A percentile compares a stretch with the other conserved stretches of the same genome.
phyloP scores from a whole-genome alignment of 2,329 filamentous ascomycete species.

The Botrytis aclada region DNA sequence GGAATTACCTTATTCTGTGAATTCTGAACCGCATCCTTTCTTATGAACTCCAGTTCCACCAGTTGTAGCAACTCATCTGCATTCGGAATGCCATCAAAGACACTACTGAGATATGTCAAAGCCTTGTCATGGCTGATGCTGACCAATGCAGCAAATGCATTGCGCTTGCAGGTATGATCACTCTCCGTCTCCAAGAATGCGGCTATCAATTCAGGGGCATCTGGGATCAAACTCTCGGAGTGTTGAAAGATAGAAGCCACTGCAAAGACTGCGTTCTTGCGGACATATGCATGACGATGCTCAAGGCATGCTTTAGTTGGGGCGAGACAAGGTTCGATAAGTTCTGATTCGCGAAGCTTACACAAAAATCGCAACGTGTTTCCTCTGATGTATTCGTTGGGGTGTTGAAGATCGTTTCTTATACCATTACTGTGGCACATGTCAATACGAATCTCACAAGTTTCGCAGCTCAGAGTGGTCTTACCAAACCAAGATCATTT shows the following conservation, averaged over 20 bases:
- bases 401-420: slow-evolving; percentile 92
- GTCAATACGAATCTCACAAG: neutral
- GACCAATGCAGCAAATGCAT: slow-evolving; percentile 88
- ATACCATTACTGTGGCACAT: slow-evolving; percentile 78
- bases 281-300: slow-evolving; percentile 94
- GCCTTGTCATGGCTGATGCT: slow-evolving; percentile 94
- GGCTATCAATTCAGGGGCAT: slow-evolving; percentile 88
- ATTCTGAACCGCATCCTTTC: slow-evolving; percentile 95
- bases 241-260: slow-evolving; percentile 90
- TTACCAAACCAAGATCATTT: slow-evolving; percentile 99
- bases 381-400: slow-evolving; percentile 97
- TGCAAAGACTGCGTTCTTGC: slow-evolving; percentile 96
- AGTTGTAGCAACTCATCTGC: slow-evolving; percentile 91
- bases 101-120: slow-evolving; percentile 78
- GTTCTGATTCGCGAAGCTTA: slow-evolving; percentile 92
- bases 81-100: slow-evolving; percentile 92
- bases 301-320: slow-evolving; percentile 90
- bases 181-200: slow-evolving; percentile 87
- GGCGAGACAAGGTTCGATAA: slow-evolving; percentile 92
- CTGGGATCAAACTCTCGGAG: slow-evolving; percentile 87
- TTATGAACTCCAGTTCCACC: slow-evolving; percentile 93
- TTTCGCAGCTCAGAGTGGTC: slow-evolving; percentile 25
- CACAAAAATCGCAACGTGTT: slow-evolving; percentile 97
- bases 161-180: slow-evolving; percentile 95
- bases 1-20: slow-evolving; percentile 79